Evolutionary conservation across 306 rosid species (phyloP).

Genomic region (Cucumis cinereus): DNA sequence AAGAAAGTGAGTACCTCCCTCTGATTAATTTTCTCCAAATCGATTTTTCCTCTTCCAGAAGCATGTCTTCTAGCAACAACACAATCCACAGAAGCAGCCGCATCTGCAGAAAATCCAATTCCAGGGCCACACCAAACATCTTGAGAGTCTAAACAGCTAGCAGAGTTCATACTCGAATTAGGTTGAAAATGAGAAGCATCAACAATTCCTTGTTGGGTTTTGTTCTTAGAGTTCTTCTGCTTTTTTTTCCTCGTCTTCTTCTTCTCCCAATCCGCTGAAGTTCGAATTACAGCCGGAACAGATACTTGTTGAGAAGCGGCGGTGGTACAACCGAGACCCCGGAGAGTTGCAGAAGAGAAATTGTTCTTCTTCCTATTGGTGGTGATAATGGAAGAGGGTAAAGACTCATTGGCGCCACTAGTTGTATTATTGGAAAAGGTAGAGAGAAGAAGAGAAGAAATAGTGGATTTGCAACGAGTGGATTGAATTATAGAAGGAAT

Average conservation of each 20-base stretch:
- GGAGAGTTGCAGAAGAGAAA: constrained; percentile 44
- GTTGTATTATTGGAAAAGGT: constrained; percentile 32
- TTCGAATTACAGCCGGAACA: constrained; percentile 65
- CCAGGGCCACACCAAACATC: constrained; percentile 99
- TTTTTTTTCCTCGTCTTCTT: constrained; percentile 46
- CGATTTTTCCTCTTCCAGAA: constrained; percentile 62
- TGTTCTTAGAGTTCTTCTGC: constrained; percentile 21
- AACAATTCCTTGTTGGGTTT: constrained; percentile 24
- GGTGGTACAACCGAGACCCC: constrained; percentile 79
- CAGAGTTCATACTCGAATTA: constrained; percentile 18
- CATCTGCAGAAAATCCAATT: constrained; percentile 62
- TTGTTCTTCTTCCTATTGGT: constrained; percentile 43
- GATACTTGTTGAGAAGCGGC: constrained; percentile 73
- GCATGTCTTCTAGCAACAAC: constrained; percentile 60
- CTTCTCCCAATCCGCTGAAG: constrained; percentile 72
- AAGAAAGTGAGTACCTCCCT: constrained; percentile 40
- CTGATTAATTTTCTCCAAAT: constrained; percentile 44
- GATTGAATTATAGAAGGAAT: constrained; percentile 45
- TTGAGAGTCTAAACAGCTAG: constrained; percentile 49
- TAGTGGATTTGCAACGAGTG: constrained; percentile 64
- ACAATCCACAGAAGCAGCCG: constrained; percentile 66
- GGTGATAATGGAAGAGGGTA: constrained; percentile 17
- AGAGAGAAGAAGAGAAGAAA: constrained; percentile 67
- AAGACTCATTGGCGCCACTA: constrained; percentile 19
- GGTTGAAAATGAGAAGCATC: constrained; percentile 23